Conservation (phyloP, 192 early-diverging fungal genomes). For the Spinellus fusiger region DNA sequence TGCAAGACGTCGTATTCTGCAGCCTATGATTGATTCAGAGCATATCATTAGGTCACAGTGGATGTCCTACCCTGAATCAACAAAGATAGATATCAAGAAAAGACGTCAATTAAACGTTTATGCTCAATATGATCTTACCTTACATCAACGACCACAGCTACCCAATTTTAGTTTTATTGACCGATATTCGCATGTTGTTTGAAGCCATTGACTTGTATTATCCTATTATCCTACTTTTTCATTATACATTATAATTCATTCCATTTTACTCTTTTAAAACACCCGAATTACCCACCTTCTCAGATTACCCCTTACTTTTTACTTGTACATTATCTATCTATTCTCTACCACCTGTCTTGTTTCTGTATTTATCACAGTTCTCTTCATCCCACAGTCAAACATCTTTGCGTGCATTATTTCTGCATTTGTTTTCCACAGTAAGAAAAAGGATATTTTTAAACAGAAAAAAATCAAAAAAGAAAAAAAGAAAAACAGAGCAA, state of each 20-base stretch:
- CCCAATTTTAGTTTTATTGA: background rate
- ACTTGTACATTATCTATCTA: background rate
- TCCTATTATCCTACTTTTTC: background rate
- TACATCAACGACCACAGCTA: background rate
- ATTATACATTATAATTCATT: background rate
- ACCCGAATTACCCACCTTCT: background rate
- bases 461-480: background rate
- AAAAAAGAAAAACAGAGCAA: too few relatives aligned
- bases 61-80: constrained; percentile 13
- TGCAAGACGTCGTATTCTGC: constrained; percentile 49
- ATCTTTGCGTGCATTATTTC: background rate
- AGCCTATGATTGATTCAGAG: constrained; percentile 40
- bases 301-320: background rate
- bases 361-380: background rate
- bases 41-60: constrained; percentile 5
- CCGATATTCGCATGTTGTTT: background rate
- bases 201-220: too few relatives aligned
- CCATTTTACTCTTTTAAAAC: background rate
- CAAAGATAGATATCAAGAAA: background rate
- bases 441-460: too few relatives aligned
- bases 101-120: background rate
- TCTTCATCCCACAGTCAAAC: background rate
- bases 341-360: background rate
- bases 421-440: background rate
- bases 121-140: background rate